Evolutionary conservation across 805 yeast genomes (phyloP).

Genomic region (Yarrowia sp.): DNA sequence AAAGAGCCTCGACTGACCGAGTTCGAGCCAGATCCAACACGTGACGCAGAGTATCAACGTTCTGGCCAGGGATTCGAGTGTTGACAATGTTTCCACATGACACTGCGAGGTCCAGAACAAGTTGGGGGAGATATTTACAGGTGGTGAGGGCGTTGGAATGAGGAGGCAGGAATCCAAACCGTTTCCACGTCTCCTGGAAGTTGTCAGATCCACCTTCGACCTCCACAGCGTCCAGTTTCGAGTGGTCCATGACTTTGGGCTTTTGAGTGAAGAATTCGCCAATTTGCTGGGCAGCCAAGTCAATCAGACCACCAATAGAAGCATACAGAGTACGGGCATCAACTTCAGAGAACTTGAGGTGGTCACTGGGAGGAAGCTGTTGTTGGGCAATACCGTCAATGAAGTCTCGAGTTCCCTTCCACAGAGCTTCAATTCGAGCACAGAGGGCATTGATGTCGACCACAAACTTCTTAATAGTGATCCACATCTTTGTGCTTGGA

Average conservation of each 20-base stretch:
- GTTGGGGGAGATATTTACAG: constrained; percentile 58
- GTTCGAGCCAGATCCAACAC: constrained; percentile 53
- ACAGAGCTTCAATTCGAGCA: constrained; percentile 57
- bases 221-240: constrained; percentile 1
- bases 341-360: constrained; percentile 51
- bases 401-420: constrained; percentile 63
- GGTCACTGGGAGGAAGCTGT: constrained; percentile 52
- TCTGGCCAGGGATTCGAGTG: constrained; percentile 53
- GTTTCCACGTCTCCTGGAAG: constrained; percentile 40
- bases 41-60: constrained; percentile 52
- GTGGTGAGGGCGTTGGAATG: constrained; percentile 68
- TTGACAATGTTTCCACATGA: constrained; percentile 56
- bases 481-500: constrained; percentile 57
- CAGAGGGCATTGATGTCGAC: constrained; percentile 54
- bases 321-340: constrained; percentile 48
- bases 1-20: constrained; percentile 57
- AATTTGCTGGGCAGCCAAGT: constrained; percentile 45
- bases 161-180: constrained; percentile 68
- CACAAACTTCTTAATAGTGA: constrained; percentile 54
- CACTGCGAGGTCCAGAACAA: constrained; percentile 55
- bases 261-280: constrained; percentile 45
- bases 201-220: background rate
- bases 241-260: constrained; percentile 7
- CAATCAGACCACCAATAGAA: constrained; percentile 53
- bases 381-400: constrained; percentile 57